These are phyloP conservation scores for Flaveria floridana DNA, from an alignment of 140 eudicot species.

Conservation along the genomic window DNA sequence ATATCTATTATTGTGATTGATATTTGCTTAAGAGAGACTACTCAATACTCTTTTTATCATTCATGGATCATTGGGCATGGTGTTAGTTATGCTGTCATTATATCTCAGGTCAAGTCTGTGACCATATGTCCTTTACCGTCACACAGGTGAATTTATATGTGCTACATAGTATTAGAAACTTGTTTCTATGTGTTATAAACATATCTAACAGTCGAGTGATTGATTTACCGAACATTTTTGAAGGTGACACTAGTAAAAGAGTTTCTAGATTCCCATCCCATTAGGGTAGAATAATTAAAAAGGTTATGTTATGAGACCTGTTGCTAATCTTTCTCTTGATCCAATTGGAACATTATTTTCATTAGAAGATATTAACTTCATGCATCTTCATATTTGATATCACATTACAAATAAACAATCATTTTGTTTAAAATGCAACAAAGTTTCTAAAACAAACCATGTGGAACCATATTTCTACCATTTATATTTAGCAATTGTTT, in stretches of 20 bases:
- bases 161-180: neutral
- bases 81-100: conserved; percentile 6
- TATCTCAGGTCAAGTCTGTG: conserved; percentile 21
- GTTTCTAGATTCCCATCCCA: neutral
- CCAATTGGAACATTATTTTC: neutral
- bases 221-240: neutral
- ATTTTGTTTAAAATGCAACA: neutral
- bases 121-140: conserved; percentile 5
- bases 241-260: neutral
- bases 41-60: conserved; percentile 2
- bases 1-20: conserved; percentile 17
- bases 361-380: neutral
- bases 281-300: neutral
- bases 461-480: neutral
- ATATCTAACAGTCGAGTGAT: neutral
- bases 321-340: conserved; percentile 10
- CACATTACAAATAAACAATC: neutral
- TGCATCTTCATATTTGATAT: neutral
- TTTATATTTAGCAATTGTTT: neutral
- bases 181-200: neutral
- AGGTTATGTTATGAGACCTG: neutral
- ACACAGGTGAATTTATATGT: neutral
- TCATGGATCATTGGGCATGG: conserved; percentile 22
- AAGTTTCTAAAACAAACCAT: neutral
- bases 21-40: conserved; percentile 2